phyloP scores from a whole-genome alignment of 2,329 filamentous ascomycete species.

The Alternaria triticina region DNA sequence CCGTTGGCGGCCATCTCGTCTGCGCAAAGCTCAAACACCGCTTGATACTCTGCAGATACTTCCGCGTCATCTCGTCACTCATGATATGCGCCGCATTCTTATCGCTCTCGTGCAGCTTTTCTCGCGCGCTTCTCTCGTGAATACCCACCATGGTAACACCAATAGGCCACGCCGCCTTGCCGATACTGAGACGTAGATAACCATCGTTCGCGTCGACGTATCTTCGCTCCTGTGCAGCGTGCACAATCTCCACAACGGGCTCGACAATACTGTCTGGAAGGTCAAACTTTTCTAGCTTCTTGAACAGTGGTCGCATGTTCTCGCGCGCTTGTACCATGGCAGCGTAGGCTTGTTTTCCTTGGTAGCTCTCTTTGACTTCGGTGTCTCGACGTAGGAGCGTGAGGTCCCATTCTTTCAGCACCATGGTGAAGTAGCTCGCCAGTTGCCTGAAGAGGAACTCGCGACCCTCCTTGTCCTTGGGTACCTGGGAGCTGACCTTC shows the following conservation, averaged over 20 bases:
- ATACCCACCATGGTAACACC: slow-evolving; percentile 99
- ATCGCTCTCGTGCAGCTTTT: slow-evolving; percentile 85
- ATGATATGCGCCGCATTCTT: slow-evolving; percentile 90
- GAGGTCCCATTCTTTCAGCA: slow-evolving; percentile 84
- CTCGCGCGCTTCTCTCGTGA: slow-evolving; percentile 92
- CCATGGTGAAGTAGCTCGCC: slow-evolving; percentile 94
- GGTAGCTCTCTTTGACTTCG: slow-evolving; percentile 71
- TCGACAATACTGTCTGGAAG: slow-evolving; percentile 79
- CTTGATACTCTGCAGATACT: slow-evolving; percentile 98
- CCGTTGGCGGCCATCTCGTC: slow-evolving; percentile 92
- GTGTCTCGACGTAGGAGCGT: slow-evolving; percentile 70
- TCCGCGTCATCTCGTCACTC: slow-evolving; percentile 93
- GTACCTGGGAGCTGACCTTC: slow-evolving; percentile 71
- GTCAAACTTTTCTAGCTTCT: slow-evolving; percentile 82
- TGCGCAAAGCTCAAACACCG: slow-evolving; percentile 95
- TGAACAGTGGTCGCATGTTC: slow-evolving; percentile 88
- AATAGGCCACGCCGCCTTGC: slow-evolving; percentile 97
- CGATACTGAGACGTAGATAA: slow-evolving; percentile 90
- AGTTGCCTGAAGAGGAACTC: slow-evolving; percentile 84
- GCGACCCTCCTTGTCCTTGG: slow-evolving; percentile 68
- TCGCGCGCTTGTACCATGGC: slow-evolving; percentile 87
- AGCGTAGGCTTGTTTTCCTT: slow-evolving; percentile 80
- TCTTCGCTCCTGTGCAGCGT: slow-evolving; percentile 84
- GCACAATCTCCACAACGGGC: slow-evolving; percentile 88
- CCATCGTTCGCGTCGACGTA: slow-evolving; percentile 98